Percentiles rank a stretch among this genome's conserved stretches.
Conservation (phyloP, 768 basidiomycete species). For the Lactifluus pinguis region DNA sequence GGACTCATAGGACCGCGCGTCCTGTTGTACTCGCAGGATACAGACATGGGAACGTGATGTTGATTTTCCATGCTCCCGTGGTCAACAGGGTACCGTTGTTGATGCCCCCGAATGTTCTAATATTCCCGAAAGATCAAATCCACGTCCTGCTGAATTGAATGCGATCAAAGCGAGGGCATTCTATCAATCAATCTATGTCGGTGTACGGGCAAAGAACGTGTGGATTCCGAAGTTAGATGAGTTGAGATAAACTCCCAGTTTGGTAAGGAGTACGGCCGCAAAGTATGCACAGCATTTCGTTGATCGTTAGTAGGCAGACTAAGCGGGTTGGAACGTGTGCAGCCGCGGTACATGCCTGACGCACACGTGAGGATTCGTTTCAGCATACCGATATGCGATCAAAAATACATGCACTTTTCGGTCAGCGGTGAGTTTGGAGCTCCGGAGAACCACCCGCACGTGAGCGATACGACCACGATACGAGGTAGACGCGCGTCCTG, state of each 20-base stretch:
- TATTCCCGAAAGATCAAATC: background rate
- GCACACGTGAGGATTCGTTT: background rate
- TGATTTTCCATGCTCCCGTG: background rate
- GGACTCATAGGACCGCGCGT: background rate
- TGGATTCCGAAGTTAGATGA: background rate
- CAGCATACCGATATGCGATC: background rate
- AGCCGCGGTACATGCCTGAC: background rate
- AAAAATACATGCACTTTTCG: background rate
- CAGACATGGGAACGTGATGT: background rate
- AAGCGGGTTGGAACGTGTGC: background rate
- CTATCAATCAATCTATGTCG: background rate
- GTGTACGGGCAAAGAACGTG: background rate
- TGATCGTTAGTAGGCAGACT: background rate
- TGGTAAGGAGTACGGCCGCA: background rate
- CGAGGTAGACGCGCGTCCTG: background rate
- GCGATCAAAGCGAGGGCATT: background rate
- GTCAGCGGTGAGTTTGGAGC: background rate
- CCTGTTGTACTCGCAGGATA: background rate
- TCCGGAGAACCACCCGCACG: background rate
- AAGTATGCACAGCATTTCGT: background rate
- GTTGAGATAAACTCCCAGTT: background rate
- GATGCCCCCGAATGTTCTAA: background rate
- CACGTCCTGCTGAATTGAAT: background rate
- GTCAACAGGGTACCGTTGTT: background rate
- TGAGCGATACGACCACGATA: background rate